Conservation (phyloP, 2,329 filamentous ascomycete genomes). For the Xylariomycetidae sp. region DNA sequence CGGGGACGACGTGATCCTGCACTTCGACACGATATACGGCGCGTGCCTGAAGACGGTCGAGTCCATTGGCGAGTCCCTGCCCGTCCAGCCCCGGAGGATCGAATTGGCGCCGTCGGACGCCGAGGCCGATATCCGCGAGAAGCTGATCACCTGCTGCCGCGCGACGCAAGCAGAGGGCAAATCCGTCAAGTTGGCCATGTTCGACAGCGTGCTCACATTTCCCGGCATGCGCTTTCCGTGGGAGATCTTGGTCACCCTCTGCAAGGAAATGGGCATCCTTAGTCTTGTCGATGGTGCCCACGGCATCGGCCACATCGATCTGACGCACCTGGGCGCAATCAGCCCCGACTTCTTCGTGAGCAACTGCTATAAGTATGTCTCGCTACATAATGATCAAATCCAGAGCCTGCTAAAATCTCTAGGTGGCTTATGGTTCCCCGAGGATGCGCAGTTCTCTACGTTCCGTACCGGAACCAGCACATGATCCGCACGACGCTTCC, state of each 20-base stretch:
- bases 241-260: slow-evolving; percentile 52
- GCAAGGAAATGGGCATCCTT: slow-evolving; percentile 52
- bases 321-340: slow-evolving; percentile 49
- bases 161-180: slow-evolving; percentile 44
- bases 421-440: slow-evolving; percentile 65
- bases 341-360: slow-evolving; percentile 65
- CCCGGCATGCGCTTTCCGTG: slow-evolving; percentile 66
- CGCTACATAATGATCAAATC: too few species aligned
- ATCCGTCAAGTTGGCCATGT: slow-evolving; percentile 56
- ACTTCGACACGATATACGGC: slow-evolving; percentile 61
- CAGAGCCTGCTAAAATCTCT: too few species aligned
- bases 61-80: background rate
- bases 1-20: slow-evolving; percentile 57
- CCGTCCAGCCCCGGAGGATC: background rate
- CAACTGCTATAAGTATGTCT: slow-evolving; percentile 57
- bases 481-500: slow-evolving; percentile 58
- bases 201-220: slow-evolving; percentile 63
- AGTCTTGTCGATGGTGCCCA: slow-evolving; percentile 67
- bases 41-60: slow-evolving; percentile 27
- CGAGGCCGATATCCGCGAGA: background rate
- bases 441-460: slow-evolving; percentile 63
- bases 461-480: slow-evolving; percentile 59
- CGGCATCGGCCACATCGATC: slow-evolving; percentile 60
- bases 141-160: too few species aligned
- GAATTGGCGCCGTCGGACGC: background rate